Conservation (phyloP, 108 stramenopile species). For the Nitzschia sp. region DNA sequence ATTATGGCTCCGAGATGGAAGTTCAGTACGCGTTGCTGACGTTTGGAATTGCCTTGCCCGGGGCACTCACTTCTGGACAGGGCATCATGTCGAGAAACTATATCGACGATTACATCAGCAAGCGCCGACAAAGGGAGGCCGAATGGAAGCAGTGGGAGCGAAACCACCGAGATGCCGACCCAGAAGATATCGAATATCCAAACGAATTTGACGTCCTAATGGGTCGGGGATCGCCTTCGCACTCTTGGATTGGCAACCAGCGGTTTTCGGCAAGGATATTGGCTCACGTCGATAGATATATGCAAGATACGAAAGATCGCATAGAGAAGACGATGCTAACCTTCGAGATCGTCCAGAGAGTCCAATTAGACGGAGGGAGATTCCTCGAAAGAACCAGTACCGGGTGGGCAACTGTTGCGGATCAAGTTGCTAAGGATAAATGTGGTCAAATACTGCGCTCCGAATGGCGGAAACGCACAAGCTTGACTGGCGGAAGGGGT, state of each 20-base stretch:
- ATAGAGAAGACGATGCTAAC: neutral
- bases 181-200: neutral
- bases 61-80: neutral
- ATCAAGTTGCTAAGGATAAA: neutral
- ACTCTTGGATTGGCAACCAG: neutral
- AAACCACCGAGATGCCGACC: neutral
- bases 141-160: neutral
- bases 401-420: neutral
- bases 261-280: neutral
- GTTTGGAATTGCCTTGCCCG: neutral
- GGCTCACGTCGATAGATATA: neutral
- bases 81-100: neutral
- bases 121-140: neutral
- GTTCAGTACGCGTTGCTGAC: neutral
- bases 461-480: neutral
- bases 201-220: neutral
- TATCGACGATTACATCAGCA: neutral
- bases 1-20: neutral
- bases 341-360: neutral
- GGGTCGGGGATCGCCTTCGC: neutral
- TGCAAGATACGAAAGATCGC: neutral
- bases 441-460: neutral
- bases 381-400: neutral
- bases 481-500: neutral
- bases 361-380: neutral